A percentile compares a stretch with the other conserved stretches of the same genome.
Evolutionary conservation across 1,284 basidiomycete species (phyloP).

Genomic region (Sporisorium reilianum): DNA sequence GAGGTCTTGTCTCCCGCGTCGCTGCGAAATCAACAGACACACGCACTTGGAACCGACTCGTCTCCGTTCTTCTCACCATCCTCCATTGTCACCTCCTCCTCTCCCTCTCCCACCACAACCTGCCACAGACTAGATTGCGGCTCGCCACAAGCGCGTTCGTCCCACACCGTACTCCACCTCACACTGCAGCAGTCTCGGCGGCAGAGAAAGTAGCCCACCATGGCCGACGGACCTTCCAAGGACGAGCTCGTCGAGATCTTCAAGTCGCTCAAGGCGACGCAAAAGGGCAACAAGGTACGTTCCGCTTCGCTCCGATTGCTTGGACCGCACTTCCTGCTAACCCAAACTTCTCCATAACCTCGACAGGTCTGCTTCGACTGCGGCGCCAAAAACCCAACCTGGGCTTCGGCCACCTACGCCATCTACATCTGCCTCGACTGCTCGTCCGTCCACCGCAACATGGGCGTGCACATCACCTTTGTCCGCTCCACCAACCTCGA

Average conservation of each 20-base stretch:
- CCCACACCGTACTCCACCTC: not conserved
- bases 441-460: conserved; percentile 92
- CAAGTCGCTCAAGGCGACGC: conserved; percentile 61
- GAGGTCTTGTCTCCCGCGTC: not conserved
- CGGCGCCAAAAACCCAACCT: conserved; percentile 94
- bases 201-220: conserved; percentile 15
- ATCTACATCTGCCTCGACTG: conserved; percentile 99
- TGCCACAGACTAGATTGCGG: not conserved
- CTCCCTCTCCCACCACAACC: no score
- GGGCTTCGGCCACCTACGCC: conserved; percentile 95
- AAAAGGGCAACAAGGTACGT: conserved; percentile 65
- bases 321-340: no score
- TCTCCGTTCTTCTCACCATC: conserved; percentile 11
- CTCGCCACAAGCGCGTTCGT: not conserved
- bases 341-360: conserved; percentile 1
- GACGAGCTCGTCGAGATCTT: conserved; percentile 69
- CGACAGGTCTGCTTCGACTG: conserved; percentile 94
- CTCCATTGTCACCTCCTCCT: not conserved
- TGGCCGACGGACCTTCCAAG: conserved; percentile 62
- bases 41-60: not conserved
- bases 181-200: not conserved
- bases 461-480: conserved; percentile 98
- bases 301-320: no score
- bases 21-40: conserved; percentile 15
- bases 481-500: conserved; percentile 97